Evolutionary conservation across 2,329 filamentous ascomycete genomes (phyloP).

Genomic region (Arachnomyces sp.): DNA sequence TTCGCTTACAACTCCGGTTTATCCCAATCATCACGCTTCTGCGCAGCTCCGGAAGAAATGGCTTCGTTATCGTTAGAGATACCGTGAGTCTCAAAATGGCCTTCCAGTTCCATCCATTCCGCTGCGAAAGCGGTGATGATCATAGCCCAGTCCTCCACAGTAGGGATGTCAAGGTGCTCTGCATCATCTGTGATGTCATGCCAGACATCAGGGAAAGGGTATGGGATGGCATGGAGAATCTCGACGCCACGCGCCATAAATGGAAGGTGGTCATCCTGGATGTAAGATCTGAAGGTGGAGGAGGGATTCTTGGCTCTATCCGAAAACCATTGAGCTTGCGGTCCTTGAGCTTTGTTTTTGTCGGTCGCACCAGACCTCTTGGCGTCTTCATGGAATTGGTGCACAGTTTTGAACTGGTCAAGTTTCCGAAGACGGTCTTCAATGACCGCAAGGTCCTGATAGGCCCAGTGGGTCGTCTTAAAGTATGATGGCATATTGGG

Average conservation of each 20-base stretch:
- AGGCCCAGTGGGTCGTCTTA: conserved; percentile 86
- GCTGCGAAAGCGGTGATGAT: conserved; percentile 76
- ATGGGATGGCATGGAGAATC: conserved; percentile 75
- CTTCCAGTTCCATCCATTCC: conserved; percentile 84
- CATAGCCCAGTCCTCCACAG: conserved; percentile 77
- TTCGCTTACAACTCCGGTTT: conserved; percentile 37
- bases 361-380: conserved; percentile 23
- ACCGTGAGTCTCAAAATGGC: conserved; percentile 32
- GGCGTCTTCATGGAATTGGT: conserved; percentile 36
- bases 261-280: conserved; percentile 84
- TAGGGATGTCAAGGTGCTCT: conserved; percentile 69
- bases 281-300: conserved; percentile 35
- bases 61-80: conserved; percentile 1
- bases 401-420: conserved; percentile 56
- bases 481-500: conserved; percentile 80
- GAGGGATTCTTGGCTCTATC: conserved; percentile 49
- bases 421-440: conserved; percentile 66
- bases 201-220: conserved; percentile 56
- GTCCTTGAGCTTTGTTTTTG: conserved; percentile 19
- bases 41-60: no score
- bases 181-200: conserved; percentile 78
- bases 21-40: background rate
- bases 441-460: conserved; percentile 62
- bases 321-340: conserved; percentile 53
- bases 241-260: conserved; percentile 83